Percentiles rank a stretch among this genome's conserved stretches.
Conservation (phyloP, 2,329 filamentous ascomycete genomes). For the Rutstroemia sp. region DNA sequence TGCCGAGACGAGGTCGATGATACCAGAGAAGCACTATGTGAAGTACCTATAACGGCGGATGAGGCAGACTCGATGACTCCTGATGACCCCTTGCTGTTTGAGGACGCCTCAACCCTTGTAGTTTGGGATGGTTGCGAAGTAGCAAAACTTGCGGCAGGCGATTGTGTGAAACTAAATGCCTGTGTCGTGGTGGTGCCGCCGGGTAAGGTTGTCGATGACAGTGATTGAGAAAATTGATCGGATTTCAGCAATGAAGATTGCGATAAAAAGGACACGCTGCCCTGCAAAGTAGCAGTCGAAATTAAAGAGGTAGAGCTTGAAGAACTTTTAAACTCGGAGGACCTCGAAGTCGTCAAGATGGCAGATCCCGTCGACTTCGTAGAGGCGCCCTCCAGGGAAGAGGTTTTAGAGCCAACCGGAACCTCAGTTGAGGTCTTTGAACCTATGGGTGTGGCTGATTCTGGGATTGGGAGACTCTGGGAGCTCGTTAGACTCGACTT, state of each 20-base stretch:
- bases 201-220: not conserved
- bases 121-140: not conserved
- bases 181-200: not conserved
- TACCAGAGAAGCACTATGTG: not conserved
- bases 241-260: not conserved
- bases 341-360: not conserved
- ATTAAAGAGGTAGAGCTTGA: not conserved
- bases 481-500: not conserved
- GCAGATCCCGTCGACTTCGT: not conserved
- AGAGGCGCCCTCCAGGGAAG: not conserved
- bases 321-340: not conserved
- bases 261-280: not conserved
- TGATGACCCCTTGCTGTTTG: not conserved
- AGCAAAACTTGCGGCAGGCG: not conserved
- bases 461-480: not conserved
- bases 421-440: not conserved
- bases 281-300: not conserved
- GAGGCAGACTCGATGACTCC: not conserved
- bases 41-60: not conserved
- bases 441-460: not conserved
- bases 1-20: not conserved
- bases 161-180: slow-evolving; percentile 1
- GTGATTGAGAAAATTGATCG: not conserved
- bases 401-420: not conserved
- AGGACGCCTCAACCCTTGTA: not conserved